Evolutionary conservation across 805 yeast genomes (phyloP).

Genomic region (Yueomyces sinensis): DNA sequence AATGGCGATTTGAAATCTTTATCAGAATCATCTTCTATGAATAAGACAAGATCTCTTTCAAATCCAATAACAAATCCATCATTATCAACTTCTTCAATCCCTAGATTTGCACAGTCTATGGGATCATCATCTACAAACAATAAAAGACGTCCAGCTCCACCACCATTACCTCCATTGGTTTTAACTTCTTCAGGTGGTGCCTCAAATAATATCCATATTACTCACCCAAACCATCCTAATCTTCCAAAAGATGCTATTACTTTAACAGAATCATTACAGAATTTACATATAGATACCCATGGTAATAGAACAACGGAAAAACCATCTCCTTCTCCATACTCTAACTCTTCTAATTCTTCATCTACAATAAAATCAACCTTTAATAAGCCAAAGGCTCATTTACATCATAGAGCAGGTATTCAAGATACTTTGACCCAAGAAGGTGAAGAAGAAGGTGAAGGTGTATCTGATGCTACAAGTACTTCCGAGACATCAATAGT

Average conservation of each 20-base stretch:
- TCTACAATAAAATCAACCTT: not conserved
- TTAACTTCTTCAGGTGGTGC: constrained; percentile 3
- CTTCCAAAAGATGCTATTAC: not conserved
- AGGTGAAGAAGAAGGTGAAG: not conserved
- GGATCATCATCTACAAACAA: constrained; percentile 16
- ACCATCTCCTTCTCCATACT: not conserved
- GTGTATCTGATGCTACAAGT: not conserved
- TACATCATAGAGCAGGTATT: too few species aligned
- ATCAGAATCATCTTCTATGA: not conserved
- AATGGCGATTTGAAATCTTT: not conserved
- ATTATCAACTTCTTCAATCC: constrained; percentile 1
- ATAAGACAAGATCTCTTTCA: not conserved
- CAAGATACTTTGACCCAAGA: not conserved
- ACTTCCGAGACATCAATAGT: not conserved
- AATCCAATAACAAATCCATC: constrained; percentile 2
- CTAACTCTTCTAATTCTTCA: not conserved
- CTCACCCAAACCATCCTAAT: not conserved
- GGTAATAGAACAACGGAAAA: not conserved
- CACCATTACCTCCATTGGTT: constrained; percentile 14
- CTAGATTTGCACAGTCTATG: not conserved
- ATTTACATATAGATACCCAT: not conserved
- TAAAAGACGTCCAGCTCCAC: constrained; percentile 21
- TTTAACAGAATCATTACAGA: not conserved
- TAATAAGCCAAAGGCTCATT: not conserved
- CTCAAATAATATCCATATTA: constrained; percentile 1